Conservation (phyloP, 2,329 filamentous ascomycete species). For the Fonsecaea monophora region DNA sequence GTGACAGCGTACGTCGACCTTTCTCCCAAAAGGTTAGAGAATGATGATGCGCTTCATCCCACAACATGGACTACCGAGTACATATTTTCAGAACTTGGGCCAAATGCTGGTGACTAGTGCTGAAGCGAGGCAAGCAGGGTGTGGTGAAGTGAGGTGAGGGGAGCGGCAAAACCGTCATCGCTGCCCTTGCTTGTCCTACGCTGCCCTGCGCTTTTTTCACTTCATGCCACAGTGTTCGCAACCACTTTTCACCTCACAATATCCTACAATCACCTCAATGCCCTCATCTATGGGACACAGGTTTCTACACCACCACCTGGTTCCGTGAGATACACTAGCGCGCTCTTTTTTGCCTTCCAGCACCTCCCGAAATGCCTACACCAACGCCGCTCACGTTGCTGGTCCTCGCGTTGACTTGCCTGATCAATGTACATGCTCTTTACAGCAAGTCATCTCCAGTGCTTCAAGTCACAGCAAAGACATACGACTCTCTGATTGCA, state of each 20-base stretch:
- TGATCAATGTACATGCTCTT: conserved; percentile 69
- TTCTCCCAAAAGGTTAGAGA: background rate
- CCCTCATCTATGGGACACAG: conserved; percentile 18
- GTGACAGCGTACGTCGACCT: background rate
- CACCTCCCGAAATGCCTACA: conserved; percentile 21
- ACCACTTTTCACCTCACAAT: conserved; percentile 10
- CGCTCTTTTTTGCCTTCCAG: background rate
- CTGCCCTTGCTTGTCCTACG: background rate
- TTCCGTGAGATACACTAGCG: conserved; percentile 26
- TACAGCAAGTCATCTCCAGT: conserved; percentile 90
- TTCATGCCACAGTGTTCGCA: conserved; percentile 34
- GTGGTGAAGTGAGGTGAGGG: background rate
- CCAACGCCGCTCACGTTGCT: conserved; percentile 17
- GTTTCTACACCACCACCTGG: conserved; percentile 35
- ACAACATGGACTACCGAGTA: background rate
- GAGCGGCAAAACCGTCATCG: background rate
- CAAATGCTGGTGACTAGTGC: background rate
- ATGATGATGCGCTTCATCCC: background rate
- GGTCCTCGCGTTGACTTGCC: conserved; percentile 59
- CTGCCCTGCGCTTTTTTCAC: background rate
- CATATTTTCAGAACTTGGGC: background rate
- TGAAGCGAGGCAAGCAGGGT: background rate
- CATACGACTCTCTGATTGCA: conserved; percentile 81
- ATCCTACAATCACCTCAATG: conserved; percentile 18
- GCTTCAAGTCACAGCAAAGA: conserved; percentile 77